A percentile compares a stretch with the other conserved stretches of the same genome.
These are phyloP conservation scores for Lophiotrema nucula DNA, from an alignment of 495 filamentous ascomycete species.

Conservation along the genomic window DNA sequence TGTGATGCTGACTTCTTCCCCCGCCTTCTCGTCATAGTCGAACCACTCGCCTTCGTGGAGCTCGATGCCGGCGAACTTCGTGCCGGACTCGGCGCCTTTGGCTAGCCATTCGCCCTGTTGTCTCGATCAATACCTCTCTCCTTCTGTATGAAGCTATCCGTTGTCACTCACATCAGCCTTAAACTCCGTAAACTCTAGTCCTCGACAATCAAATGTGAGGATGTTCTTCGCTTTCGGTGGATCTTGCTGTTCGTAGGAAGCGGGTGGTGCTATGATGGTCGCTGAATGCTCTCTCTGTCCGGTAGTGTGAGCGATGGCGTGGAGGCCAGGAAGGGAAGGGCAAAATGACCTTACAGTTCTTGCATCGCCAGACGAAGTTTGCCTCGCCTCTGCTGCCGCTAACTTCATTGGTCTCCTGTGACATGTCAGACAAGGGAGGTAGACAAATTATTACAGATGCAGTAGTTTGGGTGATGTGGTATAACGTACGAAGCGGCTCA, in stretches of 20 bases:
- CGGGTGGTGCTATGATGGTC: constrained; percentile 69
- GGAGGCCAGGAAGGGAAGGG: not conserved
- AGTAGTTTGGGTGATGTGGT: not conserved
- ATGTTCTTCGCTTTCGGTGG: constrained; percentile 74
- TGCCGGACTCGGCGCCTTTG: constrained; percentile 73
- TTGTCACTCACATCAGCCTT: constrained; percentile 69
- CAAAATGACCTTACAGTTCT: constrained; percentile 58
- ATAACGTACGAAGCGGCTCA: constrained; percentile 82
- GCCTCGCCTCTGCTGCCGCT: constrained; percentile 91
- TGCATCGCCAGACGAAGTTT: constrained; percentile 98
- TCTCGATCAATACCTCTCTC: not conserved
- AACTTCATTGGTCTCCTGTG: constrained; percentile 78
- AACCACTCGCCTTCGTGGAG: constrained; percentile 86
- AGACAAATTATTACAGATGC: constrained; percentile 6
- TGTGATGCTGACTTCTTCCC: constrained; percentile 85
- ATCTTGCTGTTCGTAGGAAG: constrained; percentile 63
- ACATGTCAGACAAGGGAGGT: not conserved
- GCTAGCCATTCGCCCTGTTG: constrained; percentile 81
- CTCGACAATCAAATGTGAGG: constrained; percentile 88
- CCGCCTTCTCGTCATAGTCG: constrained; percentile 74
- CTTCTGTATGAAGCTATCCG: not conserved
- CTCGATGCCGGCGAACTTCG: constrained; percentile 77
- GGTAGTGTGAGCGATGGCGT: not conserved
- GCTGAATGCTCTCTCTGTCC: constrained; percentile 63
- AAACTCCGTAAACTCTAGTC: constrained; percentile 88